Conservation (phyloP, 345 rosid species). For the Murraya koenigii region DNA sequence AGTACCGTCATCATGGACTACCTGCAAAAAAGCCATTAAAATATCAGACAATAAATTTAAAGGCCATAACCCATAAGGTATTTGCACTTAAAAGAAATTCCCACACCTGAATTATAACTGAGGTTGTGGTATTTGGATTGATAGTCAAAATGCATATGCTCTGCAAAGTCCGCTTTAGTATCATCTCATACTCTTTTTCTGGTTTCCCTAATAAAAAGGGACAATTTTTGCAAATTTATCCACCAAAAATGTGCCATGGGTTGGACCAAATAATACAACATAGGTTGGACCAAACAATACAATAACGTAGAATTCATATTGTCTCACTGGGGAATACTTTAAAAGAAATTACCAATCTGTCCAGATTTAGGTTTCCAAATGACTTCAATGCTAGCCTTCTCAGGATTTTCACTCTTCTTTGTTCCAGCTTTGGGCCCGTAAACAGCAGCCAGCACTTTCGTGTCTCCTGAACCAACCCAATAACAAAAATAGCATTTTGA, state of each 20-base stretch:
- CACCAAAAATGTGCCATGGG: background rate
- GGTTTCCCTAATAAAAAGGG: constrained; percentile 46
- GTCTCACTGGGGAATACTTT: background rate
- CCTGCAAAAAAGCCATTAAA: constrained; percentile 40
- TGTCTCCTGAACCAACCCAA: constrained; percentile 52
- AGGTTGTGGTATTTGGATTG: constrained; percentile 88
- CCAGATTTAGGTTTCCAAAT: constrained; percentile 95
- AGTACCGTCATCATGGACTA: constrained; percentile 86
- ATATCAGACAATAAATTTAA: background rate
- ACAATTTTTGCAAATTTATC: constrained; percentile 13
- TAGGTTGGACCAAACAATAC: background rate
- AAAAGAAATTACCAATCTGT: constrained; percentile 55
- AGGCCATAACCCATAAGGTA: background rate
- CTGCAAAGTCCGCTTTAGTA: constrained; percentile 79
- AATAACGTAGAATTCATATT: background rate
- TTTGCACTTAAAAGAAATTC: background rate
- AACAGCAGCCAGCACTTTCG: constrained; percentile 83
- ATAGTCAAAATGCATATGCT: constrained; percentile 74
- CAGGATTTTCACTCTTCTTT: constrained; percentile 86
- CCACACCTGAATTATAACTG: constrained; percentile 72
- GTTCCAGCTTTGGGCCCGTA: constrained; percentile 95
- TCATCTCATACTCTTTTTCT: constrained; percentile 82
- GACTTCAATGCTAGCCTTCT: constrained; percentile 87
- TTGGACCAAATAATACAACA: background rate
- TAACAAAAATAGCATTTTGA: background rate